phyloP scores from a whole-genome alignment of 139 green algal genomes.

The Limnomonas spitsbergensis region DNA sequence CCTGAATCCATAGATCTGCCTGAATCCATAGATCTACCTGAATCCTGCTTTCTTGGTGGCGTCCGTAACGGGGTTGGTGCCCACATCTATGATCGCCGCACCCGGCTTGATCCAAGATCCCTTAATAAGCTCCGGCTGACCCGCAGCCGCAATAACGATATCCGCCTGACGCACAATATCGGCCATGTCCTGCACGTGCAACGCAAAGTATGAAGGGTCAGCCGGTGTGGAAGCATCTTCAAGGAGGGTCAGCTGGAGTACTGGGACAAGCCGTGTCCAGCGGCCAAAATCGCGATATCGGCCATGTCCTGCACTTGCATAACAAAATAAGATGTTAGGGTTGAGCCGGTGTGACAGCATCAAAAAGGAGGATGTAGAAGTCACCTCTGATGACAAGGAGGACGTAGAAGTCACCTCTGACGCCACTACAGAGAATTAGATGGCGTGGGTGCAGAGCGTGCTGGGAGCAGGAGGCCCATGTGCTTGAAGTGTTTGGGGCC shows the following conservation, averaged over 20 bases:
- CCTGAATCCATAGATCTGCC: too few relatives aligned
- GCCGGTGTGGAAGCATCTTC: slow-evolving; percentile 19
- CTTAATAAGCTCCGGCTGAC: slow-evolving; percentile 63
- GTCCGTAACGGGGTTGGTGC: slow-evolving; percentile 88
- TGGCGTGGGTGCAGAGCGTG: too few relatives aligned
- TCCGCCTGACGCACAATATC: slow-evolving; percentile 75
- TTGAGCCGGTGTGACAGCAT: too few relatives aligned
- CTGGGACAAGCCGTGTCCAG: not conserved
- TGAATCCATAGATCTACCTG: too few relatives aligned
- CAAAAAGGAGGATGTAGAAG: too few relatives aligned
- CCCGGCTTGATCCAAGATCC: slow-evolving; percentile 91
- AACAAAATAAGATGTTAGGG: too few relatives aligned
- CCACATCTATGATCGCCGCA: slow-evolving; percentile 89
- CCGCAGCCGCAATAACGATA: slow-evolving; percentile 92
- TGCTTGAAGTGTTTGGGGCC: too few relatives aligned
- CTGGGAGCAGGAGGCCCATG: too few relatives aligned
- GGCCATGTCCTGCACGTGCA: slow-evolving; percentile 50
- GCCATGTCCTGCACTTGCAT: not conserved
- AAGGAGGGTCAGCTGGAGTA: not conserved
- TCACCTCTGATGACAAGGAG: too few relatives aligned
- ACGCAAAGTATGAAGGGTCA: not conserved
- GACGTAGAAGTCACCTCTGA: too few relatives aligned
- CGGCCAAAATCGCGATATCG: not conserved
- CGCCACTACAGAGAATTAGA: too few relatives aligned
- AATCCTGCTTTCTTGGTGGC: slow-evolving; percentile 34